Base-by-base conservation (phyloP, 106 monocot species). In the Allium sativum region DNA sequence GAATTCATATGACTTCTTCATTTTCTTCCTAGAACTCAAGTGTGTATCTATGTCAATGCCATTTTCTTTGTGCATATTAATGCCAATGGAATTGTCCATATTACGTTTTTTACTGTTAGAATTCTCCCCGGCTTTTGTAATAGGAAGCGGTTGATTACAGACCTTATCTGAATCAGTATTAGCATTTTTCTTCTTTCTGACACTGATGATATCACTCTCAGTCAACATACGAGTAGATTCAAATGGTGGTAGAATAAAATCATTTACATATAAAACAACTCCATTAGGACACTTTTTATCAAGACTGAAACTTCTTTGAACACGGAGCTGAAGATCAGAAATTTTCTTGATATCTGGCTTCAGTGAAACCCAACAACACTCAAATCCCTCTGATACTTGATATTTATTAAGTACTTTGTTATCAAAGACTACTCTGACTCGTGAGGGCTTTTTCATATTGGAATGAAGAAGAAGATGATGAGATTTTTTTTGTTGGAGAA, bases 171-270 rank as follows among this genome's bases (percentile, higher is more conserved):
- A 13, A 55, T 73, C 17, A 42, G 52, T 74, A 45, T 46, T 55
- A 11, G 12, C 31, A 45, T 10, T 16, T 44, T 8, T 54, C 59
- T 74, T 81, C 61, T 73, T 78, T 63, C 45, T 66, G 40, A 82
- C 78, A 46, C 82, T 82, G 71, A 94, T 62, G 59, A 86, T 66
- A 56, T 94, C 93, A 18, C 61, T 76, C 20, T 94, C 86, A 58
- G 59, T 82, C 70, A 94, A 78, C 58, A 94, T 81, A 42, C 47
- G 43, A 45, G 74, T 83, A 10, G 85, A 83, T 58, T 86, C 89
- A 70, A 80, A 94, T 17, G 80, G 44, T 7, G 93, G 93, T 68
- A 94, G 52, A 17, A 74, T 78, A 72, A 89, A 89, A 52, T 67
- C 83, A 82, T 89, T 78, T 62, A 95, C 89, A 18, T 43, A 75